Percentiles rank a stretch among this genome's conserved stretches.
phyloP scores from a whole-genome alignment of 2,329 filamentous ascomycete species.

The Drechslera avenae region DNA sequence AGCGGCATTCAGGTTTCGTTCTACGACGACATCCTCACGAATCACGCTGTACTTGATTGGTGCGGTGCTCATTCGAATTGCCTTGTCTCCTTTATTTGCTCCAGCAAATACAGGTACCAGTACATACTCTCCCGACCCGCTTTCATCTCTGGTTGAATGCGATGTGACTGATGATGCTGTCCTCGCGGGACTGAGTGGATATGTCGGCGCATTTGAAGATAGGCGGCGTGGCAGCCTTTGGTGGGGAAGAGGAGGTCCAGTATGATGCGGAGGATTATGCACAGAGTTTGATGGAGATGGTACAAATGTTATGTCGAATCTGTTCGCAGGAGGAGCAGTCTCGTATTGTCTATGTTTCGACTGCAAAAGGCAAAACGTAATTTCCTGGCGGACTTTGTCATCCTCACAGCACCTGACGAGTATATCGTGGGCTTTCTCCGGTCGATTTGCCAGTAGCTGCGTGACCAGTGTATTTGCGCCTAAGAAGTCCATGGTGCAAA shows the following conservation, averaged over 20 bases:
- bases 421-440: not conserved
- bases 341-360: not conserved
- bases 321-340: not conserved
- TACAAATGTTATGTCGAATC: not conserved
- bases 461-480: not conserved
- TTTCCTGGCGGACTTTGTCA: not conserved
- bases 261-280: not conserved
- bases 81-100: not conserved
- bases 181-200: not conserved
- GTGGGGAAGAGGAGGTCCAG: not conserved
- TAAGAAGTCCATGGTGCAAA: not conserved
- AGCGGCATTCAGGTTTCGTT: not conserved
- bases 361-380: not conserved
- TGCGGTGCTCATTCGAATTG: not conserved
- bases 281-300: not conserved
- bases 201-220: not conserved
- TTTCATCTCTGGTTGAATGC: not conserved
- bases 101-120: not conserved
- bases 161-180: conserved; percentile 1
- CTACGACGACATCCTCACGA: not conserved
- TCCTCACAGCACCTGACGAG: not conserved
- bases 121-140: not conserved
- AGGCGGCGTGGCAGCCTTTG: too few relatives aligned
- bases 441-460: not conserved
- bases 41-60: conserved; percentile 9